Conservation (phyloP, 108 stramenopile species). For the Nitzschia sp. region DNA sequence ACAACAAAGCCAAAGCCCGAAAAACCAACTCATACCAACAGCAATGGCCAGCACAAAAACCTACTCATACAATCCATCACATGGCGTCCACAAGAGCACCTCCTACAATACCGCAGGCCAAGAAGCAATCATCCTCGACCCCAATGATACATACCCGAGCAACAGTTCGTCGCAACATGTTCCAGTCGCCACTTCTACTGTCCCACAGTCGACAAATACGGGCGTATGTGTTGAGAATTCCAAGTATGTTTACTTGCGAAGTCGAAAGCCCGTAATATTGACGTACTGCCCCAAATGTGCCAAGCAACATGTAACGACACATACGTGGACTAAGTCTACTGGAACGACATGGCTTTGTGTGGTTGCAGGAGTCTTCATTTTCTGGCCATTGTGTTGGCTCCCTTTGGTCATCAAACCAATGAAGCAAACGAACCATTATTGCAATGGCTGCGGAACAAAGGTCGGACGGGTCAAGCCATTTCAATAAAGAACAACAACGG, state of each 20-base stretch:
- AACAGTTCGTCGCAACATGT: too few relatives aligned
- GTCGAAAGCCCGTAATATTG: slow-evolving; percentile 16
- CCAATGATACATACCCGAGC: too few relatives aligned
- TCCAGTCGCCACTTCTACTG: too few relatives aligned
- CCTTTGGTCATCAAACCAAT: slow-evolving; percentile 11
- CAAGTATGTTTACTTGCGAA: slow-evolving; percentile 5
- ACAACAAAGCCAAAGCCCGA: too few relatives aligned
- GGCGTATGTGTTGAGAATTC: not conserved
- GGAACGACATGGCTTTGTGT: slow-evolving; percentile 20
- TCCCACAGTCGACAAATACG: too few relatives aligned
- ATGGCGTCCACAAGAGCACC: too few relatives aligned
- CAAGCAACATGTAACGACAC: slow-evolving; percentile 11
- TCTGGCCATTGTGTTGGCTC: slow-evolving; percentile 29
- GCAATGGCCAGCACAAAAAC: too few relatives aligned
- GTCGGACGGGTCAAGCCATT: slow-evolving; percentile 10
- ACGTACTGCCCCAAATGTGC: slow-evolving; percentile 25
- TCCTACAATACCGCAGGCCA: too few relatives aligned
- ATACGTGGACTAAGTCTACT: slow-evolving; percentile 16
- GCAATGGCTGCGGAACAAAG: slow-evolving; percentile 14
- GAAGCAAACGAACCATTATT: slow-evolving; percentile 33
- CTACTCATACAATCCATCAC: too few relatives aligned
- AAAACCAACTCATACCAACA: too few relatives aligned
- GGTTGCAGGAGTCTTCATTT: slow-evolving; percentile 14
- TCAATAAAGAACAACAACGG: not conserved
- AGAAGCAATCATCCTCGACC: too few relatives aligned